These are phyloP conservation scores for Beauveria bassiana DNA, from an alignment of 2,329 filamentous ascomycete genomes.

Conservation along the genomic window DNA sequence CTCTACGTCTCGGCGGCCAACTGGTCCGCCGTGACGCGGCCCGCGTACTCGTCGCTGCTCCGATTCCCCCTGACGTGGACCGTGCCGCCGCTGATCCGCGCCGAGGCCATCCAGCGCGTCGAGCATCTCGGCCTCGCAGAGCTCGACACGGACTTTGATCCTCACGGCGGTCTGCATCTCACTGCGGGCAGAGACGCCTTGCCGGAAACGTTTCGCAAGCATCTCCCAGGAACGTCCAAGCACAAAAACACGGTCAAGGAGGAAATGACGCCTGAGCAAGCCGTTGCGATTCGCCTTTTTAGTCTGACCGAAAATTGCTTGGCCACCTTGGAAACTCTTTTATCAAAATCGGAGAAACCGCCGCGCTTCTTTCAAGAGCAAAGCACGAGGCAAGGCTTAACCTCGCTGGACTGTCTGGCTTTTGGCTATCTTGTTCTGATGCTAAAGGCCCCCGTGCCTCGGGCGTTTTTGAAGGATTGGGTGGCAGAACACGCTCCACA, in stretches of 20 bases:
- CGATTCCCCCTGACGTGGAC: constrained; percentile 86
- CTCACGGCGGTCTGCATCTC: constrained; percentile 29
- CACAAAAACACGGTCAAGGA: constrained; percentile 52
- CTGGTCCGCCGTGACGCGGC: constrained; percentile 69
- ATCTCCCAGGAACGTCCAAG: constrained; percentile 23
- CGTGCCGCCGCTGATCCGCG: constrained; percentile 65
- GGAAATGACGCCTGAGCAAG: constrained; percentile 62
- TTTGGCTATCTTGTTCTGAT: constrained; percentile 75
- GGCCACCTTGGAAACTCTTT: constrained; percentile 57
- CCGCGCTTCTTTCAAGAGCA: constrained; percentile 25
- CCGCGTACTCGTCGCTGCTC: constrained; percentile 71
- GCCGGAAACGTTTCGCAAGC: constrained; percentile 33
- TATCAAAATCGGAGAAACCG: constrained; percentile 18
- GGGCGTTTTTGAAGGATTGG: constrained; percentile 34
- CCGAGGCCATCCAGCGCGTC: constrained; percentile 62
- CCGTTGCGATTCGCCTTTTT: constrained; percentile 68
- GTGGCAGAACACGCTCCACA: constrained; percentile 25
- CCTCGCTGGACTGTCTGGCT: constrained; percentile 64
- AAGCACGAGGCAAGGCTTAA: constrained; percentile 14
- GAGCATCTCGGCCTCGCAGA: constrained; percentile 61
- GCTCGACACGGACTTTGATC: constrained; percentile 52
- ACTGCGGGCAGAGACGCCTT: constrained; percentile 28
- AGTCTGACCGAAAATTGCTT: constrained; percentile 64
- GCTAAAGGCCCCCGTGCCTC: constrained; percentile 41
- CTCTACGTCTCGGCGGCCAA: constrained; percentile 88